These are phyloP conservation scores for Cercospora beticola DNA, from an alignment of 2,329 filamentous ascomycete species.

Conservation along the genomic window DNA sequence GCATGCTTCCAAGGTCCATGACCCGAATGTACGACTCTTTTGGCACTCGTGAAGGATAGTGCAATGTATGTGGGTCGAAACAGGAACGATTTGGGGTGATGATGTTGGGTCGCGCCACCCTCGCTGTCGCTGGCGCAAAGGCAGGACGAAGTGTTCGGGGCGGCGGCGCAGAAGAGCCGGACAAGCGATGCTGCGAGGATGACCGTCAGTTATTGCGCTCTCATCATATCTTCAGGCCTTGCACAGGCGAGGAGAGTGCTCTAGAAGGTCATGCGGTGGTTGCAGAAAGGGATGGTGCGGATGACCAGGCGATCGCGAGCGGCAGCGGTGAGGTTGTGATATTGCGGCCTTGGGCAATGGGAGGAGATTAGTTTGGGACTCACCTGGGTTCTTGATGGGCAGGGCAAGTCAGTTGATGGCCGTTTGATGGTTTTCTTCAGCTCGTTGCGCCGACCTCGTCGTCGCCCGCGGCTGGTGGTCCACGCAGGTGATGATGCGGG, in stretches of 20 bases:
- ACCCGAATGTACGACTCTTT: constrained; percentile 14
- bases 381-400: constrained; percentile 31
- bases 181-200: constrained; percentile 10
- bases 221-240: neutral
- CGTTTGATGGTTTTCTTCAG: constrained; percentile 28
- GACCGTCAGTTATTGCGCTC: constrained; percentile 9
- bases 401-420: constrained; percentile 29
- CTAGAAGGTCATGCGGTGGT: constrained; percentile 11
- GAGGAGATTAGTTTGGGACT: constrained; percentile 22
- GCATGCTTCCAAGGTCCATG: constrained; percentile 42
- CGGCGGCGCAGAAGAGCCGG: constrained; percentile 10
- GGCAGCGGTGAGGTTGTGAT: constrained; percentile 22
- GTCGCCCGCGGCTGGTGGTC: constrained; percentile 26
- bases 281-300: constrained; percentile 28
- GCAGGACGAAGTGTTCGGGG: constrained; percentile 17
- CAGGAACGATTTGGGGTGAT: constrained; percentile 10
- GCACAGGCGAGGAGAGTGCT: constrained; percentile 4
- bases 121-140: constrained; percentile 37
- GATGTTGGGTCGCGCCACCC: constrained; percentile 17
- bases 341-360: constrained; percentile 21
- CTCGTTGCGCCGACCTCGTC: constrained; percentile 24
- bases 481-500: neutral
- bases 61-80: constrained; percentile 18
- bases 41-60: constrained; percentile 10
- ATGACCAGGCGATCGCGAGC: constrained; percentile 20